Base-by-base conservation (phyloP, 2,329 filamentous ascomycete genomes). In the Fusarium anguioides region DNA sequence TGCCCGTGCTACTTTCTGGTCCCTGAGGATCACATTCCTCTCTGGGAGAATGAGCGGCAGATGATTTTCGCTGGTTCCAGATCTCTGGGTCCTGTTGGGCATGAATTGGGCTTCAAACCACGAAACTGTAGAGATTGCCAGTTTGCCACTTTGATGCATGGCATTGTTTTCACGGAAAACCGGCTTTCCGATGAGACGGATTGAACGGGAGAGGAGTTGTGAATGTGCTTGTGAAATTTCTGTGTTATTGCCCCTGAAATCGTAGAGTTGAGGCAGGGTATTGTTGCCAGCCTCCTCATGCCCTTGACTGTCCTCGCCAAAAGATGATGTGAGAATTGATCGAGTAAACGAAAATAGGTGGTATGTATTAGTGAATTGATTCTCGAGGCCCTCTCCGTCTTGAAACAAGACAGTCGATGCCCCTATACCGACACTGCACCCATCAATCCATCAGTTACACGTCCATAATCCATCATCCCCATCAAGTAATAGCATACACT, bases 41-140 rank as follows among this genome's bases (percentile, higher is more conserved):
- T 56, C 59, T 51, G 23, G 58, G 64, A 60, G 26, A 26, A 37
- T 54, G 59, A 64, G 50, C 35, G 46, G 45, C 51, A 46, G 52
- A 46, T 49, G 36, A 64, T 47, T 21, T 40, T n/a, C 63, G 20
- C 33, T 21, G 47, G 39, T 64, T 55, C 64, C 60, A 68, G 64
- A 68, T 55, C 49, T 33, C 29, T 60, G 64, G 64, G 60, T 60
- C n/a, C 37, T 27, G 46, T 68, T 68, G 54, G 64, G 64, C 54
- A 68, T 55, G 49, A 68, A 68, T 55, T 51, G 41, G 41, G 60
- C 31, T 11, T 27, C 21, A 40, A n/a, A n/a, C 7, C 9, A 24
- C 8, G 21, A 53, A 18, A 40, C 17, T 40, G 18, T 24, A 31
- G 27, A 31, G 27, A 31, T 31, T 31, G 14, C 11, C n/a, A 40